phyloP scores from a whole-genome alignment of 352 stramenopile genomes.

The Pilasporangium apinafurcum region DNA sequence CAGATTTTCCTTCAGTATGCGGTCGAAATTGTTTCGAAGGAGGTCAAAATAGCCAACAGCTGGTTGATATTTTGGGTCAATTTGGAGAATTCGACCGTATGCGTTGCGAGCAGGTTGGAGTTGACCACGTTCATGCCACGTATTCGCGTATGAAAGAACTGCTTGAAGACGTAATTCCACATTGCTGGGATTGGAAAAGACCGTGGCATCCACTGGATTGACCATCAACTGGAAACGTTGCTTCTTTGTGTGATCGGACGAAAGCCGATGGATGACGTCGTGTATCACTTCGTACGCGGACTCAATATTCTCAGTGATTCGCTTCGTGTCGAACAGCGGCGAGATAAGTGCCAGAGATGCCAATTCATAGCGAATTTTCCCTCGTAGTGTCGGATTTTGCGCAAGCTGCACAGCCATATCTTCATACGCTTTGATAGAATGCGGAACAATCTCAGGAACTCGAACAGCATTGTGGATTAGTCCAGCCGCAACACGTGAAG shows the following conservation, averaged over 20 bases:
- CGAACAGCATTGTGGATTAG: slow-evolving; percentile 37
- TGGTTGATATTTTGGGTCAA: not conserved
- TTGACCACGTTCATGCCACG: slow-evolving; percentile 17
- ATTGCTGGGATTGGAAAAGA: not conserved
- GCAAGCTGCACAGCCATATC: slow-evolving; percentile 49
- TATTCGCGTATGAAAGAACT: slow-evolving; percentile 15
- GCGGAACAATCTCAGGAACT: slow-evolving; percentile 21
- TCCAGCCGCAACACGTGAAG: slow-evolving; percentile 59
- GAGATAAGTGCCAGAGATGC: slow-evolving; percentile 19
- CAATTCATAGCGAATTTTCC: slow-evolving; percentile 21
- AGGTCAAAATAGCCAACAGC: too few relatives aligned
- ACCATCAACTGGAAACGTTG: slow-evolving; percentile 37
- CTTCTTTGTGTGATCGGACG: not conserved
- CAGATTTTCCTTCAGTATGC: slow-evolving; percentile 20
- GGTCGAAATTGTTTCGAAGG: too few relatives aligned
- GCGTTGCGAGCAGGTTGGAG: slow-evolving; percentile 17
- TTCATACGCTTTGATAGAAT: slow-evolving; percentile 72
- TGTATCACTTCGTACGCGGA: slow-evolving; percentile 54
- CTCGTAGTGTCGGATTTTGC: slow-evolving; percentile 7
- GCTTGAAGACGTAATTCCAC: slow-evolving; percentile 6
- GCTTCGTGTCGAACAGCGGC: slow-evolving; percentile 70
- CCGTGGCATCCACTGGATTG: slow-evolving; percentile 7
- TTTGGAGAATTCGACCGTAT: slow-evolving; percentile 15
- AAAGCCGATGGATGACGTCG: slow-evolving; percentile 30
- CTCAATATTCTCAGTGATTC: slow-evolving; percentile 62